Percentiles rank a stretch among this genome's conserved stretches.
These are phyloP conservation scores for Russula sp. DNA, from an alignment of 768 basidiomycete species.

Conservation along the genomic window DNA sequence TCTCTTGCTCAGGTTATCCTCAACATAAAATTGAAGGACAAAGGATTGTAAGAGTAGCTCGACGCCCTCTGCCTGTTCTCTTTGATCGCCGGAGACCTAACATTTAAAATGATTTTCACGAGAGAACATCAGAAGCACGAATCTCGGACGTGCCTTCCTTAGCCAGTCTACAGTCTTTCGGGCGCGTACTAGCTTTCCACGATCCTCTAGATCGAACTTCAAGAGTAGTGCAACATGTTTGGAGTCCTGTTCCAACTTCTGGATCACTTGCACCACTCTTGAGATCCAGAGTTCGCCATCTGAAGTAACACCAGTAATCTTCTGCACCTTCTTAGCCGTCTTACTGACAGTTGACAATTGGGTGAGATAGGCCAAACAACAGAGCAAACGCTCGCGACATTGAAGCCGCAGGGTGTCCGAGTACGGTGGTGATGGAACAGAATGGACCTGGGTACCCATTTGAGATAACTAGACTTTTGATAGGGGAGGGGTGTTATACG, in stretches of 20 bases:
- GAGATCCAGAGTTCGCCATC: slow-evolving; percentile 78
- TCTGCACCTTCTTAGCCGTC: slow-evolving; percentile 44
- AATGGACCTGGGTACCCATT: slow-evolving; percentile 43
- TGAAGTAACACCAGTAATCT: slow-evolving; percentile 52
- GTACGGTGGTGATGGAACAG: slow-evolving; percentile 56
- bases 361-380: slow-evolving; percentile 68
- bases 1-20: slow-evolving; percentile 44
- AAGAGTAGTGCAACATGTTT: slow-evolving; percentile 56
- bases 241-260: slow-evolving; percentile 50
- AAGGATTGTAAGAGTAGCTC: slow-evolving; percentile 65
- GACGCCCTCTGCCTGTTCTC: slow-evolving; percentile 58
- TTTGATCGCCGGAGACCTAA: slow-evolving; percentile 35
- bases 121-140: background rate
- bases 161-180: slow-evolving; percentile 37
- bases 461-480: background rate
- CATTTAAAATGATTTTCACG: slow-evolving; percentile 9
- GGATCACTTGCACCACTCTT: slow-evolving; percentile 51
- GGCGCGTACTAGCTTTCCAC: slow-evolving; percentile 39
- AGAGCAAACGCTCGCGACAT: slow-evolving; percentile 64
- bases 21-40: slow-evolving; percentile 65
- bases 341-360: slow-evolving; percentile 45
- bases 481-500: slow-evolving; percentile 26
- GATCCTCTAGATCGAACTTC: slow-evolving; percentile 50
- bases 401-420: slow-evolving; percentile 62
- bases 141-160: slow-evolving; percentile 33